Evolutionary conservation across 202 grass and related monocot genomes (phyloP).

Genomic region (Hordeum pubiflorum): DNA sequence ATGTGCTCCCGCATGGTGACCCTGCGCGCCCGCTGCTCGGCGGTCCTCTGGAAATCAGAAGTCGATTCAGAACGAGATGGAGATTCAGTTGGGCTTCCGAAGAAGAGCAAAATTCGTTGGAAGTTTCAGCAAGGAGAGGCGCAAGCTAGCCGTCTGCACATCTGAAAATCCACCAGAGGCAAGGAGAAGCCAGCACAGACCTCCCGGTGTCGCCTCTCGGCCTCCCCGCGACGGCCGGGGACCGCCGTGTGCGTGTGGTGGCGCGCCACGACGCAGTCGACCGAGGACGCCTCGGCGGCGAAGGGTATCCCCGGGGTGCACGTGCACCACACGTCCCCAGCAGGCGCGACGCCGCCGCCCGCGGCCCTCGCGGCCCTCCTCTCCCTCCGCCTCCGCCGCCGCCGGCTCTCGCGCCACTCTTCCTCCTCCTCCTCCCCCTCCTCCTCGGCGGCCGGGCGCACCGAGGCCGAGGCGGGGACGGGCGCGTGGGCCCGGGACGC

Average conservation of each 20-base stretch:
- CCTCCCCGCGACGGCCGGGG: slow-evolving; percentile 18
- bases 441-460: too few relatives aligned
- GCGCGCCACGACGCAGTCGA: slow-evolving; percentile 73
- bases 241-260: slow-evolving; percentile 12
- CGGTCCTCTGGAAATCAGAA: slow-evolving; percentile 41
- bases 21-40: slow-evolving; percentile 44
- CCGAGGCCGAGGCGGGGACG: background rate
- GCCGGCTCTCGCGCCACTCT: slow-evolving; percentile 37
- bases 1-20: slow-evolving; percentile 77
- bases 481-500: slow-evolving; percentile 32
- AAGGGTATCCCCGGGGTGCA: slow-evolving; percentile 77
- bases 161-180: background rate
- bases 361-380: slow-evolving; percentile 42
- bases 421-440: slow-evolving; percentile 4
- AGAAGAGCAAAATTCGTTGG: background rate
- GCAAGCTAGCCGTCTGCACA: background rate
- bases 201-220: slow-evolving; percentile 62
- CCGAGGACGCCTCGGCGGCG: slow-evolving; percentile 66
- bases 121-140: background rate
- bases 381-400: slow-evolving; percentile 30
- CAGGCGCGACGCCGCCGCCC: background rate
- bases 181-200: slow-evolving; percentile 11
- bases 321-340: slow-evolving; percentile 79
- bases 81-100: background rate
- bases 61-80: background rate